Evolutionary conservation across 768 basidiomycete genomes (phyloP).

Genomic region (Boletales sp.): DNA sequence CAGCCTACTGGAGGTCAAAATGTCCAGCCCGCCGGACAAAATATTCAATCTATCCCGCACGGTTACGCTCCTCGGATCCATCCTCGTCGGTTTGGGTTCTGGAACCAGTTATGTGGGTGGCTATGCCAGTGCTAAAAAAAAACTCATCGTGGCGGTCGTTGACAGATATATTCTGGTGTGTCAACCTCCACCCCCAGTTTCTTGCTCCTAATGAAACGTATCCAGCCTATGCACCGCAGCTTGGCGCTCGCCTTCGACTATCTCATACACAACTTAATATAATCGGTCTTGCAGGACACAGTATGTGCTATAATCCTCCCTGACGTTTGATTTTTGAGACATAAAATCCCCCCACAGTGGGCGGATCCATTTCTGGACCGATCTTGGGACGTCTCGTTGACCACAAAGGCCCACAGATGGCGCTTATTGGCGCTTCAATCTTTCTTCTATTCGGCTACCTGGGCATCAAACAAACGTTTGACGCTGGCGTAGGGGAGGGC

Average conservation of each 20-base stretch:
- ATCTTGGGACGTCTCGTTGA: conserved; percentile 81
- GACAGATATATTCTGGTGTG: conserved; percentile 31
- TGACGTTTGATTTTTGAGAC: neutral
- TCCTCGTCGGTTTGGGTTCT: conserved; percentile 57
- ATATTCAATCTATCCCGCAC: conserved; percentile 40
- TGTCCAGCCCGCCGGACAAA: conserved; percentile 19
- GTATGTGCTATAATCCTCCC: conserved; percentile 38
- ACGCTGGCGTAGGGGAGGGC: conserved; percentile 44
- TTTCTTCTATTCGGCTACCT: conserved; percentile 68
- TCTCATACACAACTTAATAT: conserved; percentile 81
- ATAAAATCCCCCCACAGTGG: conserved; percentile 48
- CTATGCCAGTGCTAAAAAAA: neutral
- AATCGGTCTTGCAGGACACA: conserved; percentile 74
- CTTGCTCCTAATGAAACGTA: neutral
- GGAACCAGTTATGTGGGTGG: conserved; percentile 73
- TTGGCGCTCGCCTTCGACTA: conserved; percentile 71
- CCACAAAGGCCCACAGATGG: conserved; percentile 62
- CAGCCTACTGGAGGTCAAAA: conserved; percentile 1
- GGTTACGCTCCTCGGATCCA: conserved; percentile 50
- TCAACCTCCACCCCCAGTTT: neutral
- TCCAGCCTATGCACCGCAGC: conserved; percentile 82
- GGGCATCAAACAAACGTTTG: conserved; percentile 68
- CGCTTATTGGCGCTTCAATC: conserved; percentile 55
- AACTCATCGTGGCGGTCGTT: neutral
- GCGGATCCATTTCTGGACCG: conserved; percentile 74